These are phyloP conservation scores for Globisporangium recalcitrans DNA, from an alignment of 352 stramenopile species.

Conservation along the genomic window DNA sequence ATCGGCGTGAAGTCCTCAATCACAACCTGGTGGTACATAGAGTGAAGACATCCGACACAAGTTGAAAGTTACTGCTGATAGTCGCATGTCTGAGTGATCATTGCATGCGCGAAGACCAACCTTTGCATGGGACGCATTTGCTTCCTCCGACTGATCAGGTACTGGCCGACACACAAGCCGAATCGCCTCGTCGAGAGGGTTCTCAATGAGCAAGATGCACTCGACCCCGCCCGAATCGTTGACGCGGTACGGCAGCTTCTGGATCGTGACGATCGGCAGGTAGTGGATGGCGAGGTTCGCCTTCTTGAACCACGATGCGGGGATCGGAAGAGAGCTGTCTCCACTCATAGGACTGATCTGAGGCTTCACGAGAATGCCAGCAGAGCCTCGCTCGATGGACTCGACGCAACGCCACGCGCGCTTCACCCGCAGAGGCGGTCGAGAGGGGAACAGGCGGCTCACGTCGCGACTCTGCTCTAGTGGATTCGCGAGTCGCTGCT, in stretches of 20 bases:
- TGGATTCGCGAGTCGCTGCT: constrained; percentile 55
- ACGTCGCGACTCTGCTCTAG: constrained; percentile 61
- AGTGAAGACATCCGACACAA: neutral
- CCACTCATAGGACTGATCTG: constrained; percentile 89
- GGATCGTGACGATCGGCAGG: constrained; percentile 70
- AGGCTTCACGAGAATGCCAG: constrained; percentile 86
- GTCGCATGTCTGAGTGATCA: no score
- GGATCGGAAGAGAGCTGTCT: constrained; percentile 77
- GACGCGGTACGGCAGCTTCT: constrained; percentile 37
- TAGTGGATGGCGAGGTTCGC: constrained; percentile 74
- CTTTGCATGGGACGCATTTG: constrained; percentile 19
- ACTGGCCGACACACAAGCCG: constrained; percentile 43
- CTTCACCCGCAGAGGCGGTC: constrained; percentile 74
- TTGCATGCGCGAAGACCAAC: constrained; percentile 12
- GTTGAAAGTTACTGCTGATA: neutral
- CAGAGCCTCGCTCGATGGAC: constrained; percentile 64
- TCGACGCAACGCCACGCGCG: constrained; percentile 82
- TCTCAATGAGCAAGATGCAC: constrained; percentile 72
- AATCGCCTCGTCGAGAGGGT: constrained; percentile 74
- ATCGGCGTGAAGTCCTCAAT: constrained; percentile 59
- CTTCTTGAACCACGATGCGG: constrained; percentile 84
- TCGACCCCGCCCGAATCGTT: constrained; percentile 22
- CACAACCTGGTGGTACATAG: constrained; percentile 21
- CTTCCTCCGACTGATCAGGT: neutral
- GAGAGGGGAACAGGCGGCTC: constrained; percentile 43